Evolutionary conservation across 1,284 basidiomycete species (phyloP).

Genomic region (Ustilago bromivora): DNA sequence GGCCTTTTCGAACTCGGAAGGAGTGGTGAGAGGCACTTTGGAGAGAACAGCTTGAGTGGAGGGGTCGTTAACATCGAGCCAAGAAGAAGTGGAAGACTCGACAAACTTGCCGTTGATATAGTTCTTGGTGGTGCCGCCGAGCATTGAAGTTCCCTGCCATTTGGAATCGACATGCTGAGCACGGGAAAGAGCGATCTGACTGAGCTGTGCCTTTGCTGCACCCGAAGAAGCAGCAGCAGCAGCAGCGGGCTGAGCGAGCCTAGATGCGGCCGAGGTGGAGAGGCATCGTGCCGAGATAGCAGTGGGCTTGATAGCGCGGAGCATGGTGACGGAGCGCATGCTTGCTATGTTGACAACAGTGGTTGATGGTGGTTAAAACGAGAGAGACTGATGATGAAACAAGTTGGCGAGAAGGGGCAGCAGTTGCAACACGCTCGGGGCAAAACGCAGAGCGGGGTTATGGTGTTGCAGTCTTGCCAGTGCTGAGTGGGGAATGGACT

Average conservation of each 20-base stretch:
- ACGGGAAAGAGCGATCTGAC: constrained; percentile 47
- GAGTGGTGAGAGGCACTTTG: constrained; percentile 88
- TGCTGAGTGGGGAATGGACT: not conserved
- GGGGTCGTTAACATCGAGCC: constrained; percentile 88
- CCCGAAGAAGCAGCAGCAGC: constrained; percentile 31
- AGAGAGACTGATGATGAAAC: not conserved
- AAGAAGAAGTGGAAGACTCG: constrained; percentile 81
- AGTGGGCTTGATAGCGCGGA: constrained; percentile 32
- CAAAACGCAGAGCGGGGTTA: constrained; percentile 21
- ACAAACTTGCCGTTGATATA: constrained; percentile 88
- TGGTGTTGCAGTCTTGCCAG: no score
- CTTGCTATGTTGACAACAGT: not conserved
- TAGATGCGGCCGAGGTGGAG: constrained; percentile 31
- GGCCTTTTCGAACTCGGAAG: constrained; percentile 85
- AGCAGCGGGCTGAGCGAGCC: constrained; percentile 39
- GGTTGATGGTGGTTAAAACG: constrained; percentile 7
- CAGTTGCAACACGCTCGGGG: not conserved
- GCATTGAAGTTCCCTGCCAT: constrained; percentile 87
- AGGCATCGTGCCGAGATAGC: constrained; percentile 36
- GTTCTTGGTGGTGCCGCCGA: constrained; percentile 80
- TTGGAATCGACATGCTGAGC: constrained; percentile 62
- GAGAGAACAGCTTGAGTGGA: constrained; percentile 89
- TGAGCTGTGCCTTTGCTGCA: constrained; percentile 40
- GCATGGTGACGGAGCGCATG: constrained; percentile 30
- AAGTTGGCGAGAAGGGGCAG: not conserved